These are phyloP conservation scores for Barnettozyma wickerhamii DNA, from an alignment of 805 yeast genomes.

Conservation along the genomic window DNA sequence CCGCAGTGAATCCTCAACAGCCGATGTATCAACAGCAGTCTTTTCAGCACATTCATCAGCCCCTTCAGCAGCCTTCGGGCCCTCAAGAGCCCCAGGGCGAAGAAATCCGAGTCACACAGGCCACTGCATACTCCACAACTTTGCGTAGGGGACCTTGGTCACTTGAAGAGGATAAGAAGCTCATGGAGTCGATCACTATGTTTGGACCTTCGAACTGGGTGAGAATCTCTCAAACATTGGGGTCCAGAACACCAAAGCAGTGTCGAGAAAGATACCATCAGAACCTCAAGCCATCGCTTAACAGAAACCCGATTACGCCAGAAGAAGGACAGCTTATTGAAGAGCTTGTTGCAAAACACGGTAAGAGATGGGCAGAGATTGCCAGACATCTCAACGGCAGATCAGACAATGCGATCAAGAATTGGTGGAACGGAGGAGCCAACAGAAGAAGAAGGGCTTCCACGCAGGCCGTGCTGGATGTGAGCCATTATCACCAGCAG, in stretches of 20 bases:
- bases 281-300: constrained; percentile 79
- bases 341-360: constrained; percentile 69
- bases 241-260: constrained; percentile 83
- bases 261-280: constrained; percentile 91
- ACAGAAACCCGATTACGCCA: constrained; percentile 74
- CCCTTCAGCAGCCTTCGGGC: not conserved
- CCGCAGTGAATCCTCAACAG: not conserved
- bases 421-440: constrained; percentile 97
- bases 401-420: constrained; percentile 86
- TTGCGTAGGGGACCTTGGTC: constrained; percentile 84
- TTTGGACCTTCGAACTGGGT: constrained; percentile 91
- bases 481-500: constrained; percentile 1
- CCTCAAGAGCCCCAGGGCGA: not conserved
- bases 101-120: not conserved
- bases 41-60: not conserved
- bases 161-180: constrained; percentile 71
- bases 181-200: constrained; percentile 61
- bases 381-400: constrained; percentile 85
- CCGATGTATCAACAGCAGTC: not conserved
- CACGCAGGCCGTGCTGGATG: constrained; percentile 24
- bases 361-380: constrained; percentile 92
- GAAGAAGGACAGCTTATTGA: constrained; percentile 85
- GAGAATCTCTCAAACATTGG: constrained; percentile 66
- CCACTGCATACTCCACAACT: constrained; percentile 4
- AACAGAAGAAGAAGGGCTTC: constrained; percentile 66